These are phyloP conservation scores for Aspergillus tanneri DNA, from an alignment of 2,329 filamentous ascomycete genomes.

Conservation along the genomic window DNA sequence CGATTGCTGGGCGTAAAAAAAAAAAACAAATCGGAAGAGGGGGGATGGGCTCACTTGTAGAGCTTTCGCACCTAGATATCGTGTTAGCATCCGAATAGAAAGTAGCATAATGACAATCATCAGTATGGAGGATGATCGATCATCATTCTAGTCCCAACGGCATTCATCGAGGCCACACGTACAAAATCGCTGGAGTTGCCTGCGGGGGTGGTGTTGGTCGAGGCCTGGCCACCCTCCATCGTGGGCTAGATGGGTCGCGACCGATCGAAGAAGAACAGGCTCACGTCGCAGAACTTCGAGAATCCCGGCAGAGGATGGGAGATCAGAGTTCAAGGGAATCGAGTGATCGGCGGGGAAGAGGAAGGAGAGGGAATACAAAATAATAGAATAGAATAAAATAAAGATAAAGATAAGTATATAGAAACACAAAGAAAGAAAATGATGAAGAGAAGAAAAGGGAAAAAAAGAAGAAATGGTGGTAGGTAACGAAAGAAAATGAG, in stretches of 20 bases:
- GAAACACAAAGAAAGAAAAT: conserved; percentile 13
- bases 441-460: conserved; percentile 10
- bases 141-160: conserved; percentile 2
- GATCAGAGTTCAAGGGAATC: conserved; percentile 3
- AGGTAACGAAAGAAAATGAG: conserved; percentile 14
- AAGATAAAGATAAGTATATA: conserved; percentile 4
- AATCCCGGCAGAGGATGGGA: conserved; percentile 3
- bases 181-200: conserved; percentile 97
- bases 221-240: conserved; percentile 49
- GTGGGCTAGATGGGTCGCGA: conserved; percentile 42
- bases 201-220: conserved; percentile 47
- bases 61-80: conserved; percentile 81
- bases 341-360: conserved; percentile 5
- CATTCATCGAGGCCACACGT: conserved; percentile 47
- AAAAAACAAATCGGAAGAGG: conserved; percentile 14
- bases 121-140: conserved; percentile 9
- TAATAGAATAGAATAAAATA: conserved; percentile 1
- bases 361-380: conserved; percentile 7
- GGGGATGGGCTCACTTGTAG: conserved; percentile 72
- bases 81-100: conserved; percentile 20
- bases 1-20: neutral
- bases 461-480: conserved; percentile 9
- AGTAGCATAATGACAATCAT: neutral
- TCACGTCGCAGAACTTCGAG: conserved; percentile 24
- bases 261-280: conserved; percentile 37